Percentiles rank a stretch among this genome's conserved stretches.
Conservation (phyloP, 805 yeast genomes). For the Cyberlindnera amylophila region DNA sequence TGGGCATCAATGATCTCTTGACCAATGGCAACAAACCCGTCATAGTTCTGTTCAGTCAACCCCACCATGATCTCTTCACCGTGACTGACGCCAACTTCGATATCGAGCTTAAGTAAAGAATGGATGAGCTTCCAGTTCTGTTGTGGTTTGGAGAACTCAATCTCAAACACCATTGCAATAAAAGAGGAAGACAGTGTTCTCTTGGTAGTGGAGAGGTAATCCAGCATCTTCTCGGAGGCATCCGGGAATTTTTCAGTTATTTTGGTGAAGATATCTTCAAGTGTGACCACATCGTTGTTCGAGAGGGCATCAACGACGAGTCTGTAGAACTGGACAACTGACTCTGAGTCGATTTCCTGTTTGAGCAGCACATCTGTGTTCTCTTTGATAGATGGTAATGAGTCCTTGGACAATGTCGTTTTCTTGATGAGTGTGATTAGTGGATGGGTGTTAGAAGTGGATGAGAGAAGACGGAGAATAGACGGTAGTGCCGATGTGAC, state of each 20-base stretch:
- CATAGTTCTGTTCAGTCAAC: conserved; percentile 6
- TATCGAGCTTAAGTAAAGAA: conserved; percentile 48
- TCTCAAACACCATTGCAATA: conserved; percentile 40
- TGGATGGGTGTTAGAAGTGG: conserved; percentile 2
- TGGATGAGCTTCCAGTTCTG: conserved; percentile 45
- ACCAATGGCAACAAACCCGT: conserved; percentile 21
- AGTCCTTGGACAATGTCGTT: conserved; percentile 29
- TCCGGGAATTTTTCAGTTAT: conserved; percentile 38
- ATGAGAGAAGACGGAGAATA: conserved; percentile 9
- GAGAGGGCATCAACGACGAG: conserved; percentile 29
- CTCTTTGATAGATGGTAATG: conserved; percentile 22
- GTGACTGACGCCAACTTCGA: conserved; percentile 52
- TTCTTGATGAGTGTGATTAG: conserved; percentile 23
- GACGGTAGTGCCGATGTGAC: conserved; percentile 20
- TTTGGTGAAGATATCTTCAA: conserved; percentile 47
- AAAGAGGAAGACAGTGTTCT: conserved; percentile 53
- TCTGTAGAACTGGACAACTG: conserved; percentile 31
- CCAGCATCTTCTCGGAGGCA: conserved; percentile 41
- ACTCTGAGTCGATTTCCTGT: conserved; percentile 12
- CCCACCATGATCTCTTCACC: conserved; percentile 31
- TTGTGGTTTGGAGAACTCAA: conserved; percentile 43
- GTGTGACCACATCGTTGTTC: conserved; percentile 30
- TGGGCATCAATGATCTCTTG: conserved; percentile 41
- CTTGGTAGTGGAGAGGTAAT: conserved; percentile 45
- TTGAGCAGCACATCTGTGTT: conserved; percentile 33